Evolutionary conservation across 2,329 filamentous ascomycete species (phyloP).

Genomic region (Tricladium varicosporioides): DNA sequence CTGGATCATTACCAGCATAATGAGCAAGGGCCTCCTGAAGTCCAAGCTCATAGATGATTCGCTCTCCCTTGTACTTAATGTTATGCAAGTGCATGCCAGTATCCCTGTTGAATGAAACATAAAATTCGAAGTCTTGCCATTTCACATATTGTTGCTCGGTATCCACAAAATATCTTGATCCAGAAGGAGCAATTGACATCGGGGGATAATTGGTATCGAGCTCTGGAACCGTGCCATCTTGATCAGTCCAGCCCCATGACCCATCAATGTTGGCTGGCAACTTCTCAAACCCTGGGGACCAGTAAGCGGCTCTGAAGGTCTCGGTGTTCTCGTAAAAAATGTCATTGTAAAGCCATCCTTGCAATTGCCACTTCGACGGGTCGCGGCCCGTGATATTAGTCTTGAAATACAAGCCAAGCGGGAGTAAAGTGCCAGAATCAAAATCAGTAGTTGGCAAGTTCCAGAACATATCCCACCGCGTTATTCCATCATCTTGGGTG

Average conservation of each 20-base stretch:
- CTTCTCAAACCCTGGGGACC: conserved; percentile 17
- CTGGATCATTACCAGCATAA: conserved; percentile 34
- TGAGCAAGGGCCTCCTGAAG: conserved; percentile 48
- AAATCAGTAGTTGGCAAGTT: conserved; percentile 4
- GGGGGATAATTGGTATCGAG: conserved; percentile 15
- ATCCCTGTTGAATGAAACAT: conserved; percentile 47
- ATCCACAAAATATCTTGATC: conserved; percentile 22
- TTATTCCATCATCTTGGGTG: not conserved
- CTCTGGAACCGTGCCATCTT: conserved; percentile 5
- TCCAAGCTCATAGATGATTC: conserved; percentile 54
- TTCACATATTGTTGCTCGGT: conserved; percentile 15
- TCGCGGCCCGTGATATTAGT: conserved; percentile 50
- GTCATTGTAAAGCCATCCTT: conserved; percentile 54
- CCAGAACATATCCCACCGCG: not conserved
- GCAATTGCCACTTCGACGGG: conserved; percentile 47
- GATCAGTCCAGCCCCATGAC: conserved; percentile 18
- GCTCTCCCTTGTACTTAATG: conserved; percentile 52
- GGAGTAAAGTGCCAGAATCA: conserved; percentile 39
- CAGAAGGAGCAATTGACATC: conserved; percentile 12
- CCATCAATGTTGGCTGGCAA: conserved; percentile 15
- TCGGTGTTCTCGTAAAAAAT: conserved; percentile 51
- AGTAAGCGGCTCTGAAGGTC: conserved; percentile 41
- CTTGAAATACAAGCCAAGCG: conserved; percentile 44
- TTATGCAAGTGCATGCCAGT: conserved; percentile 50
- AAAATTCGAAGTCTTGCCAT: conserved; percentile 39